A percentile compares a stretch with the other conserved stretches of the same genome.
Evolutionary conservation across 2,329 filamentous ascomycete species (phyloP).

Genomic region (Phaeosphaeria sp.): DNA sequence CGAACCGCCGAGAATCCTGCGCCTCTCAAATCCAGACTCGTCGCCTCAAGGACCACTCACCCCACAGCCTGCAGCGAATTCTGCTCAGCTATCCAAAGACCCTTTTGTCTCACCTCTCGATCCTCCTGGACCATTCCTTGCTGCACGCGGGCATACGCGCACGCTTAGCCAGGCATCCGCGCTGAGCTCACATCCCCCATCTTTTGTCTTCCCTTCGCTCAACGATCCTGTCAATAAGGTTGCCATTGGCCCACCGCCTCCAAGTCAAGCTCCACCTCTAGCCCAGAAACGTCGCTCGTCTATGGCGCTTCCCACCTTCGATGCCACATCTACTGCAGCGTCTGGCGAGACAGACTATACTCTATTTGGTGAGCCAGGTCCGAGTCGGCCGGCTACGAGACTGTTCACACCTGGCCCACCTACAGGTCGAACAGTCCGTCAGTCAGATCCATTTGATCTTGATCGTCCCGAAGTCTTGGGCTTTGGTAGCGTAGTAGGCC

Average conservation of each 20-base stretch:
- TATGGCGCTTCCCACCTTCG: constrained; percentile 32
- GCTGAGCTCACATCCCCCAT: constrained; percentile 36
- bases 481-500: constrained; percentile 36
- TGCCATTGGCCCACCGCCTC: constrained; percentile 27
- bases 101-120: constrained; percentile 41
- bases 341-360: constrained; percentile 36
- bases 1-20: constrained; percentile 24
- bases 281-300: constrained; percentile 30
- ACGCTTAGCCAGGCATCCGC: constrained; percentile 39
- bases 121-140: constrained; percentile 24
- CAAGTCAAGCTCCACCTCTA: constrained; percentile 29
- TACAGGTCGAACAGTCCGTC: constrained; percentile 36
- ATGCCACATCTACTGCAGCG: constrained; percentile 27
- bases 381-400: constrained; percentile 39
- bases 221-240: constrained; percentile 40
- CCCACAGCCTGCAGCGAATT: constrained; percentile 35
- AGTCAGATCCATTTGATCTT: constrained; percentile 51
- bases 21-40: constrained; percentile 35
- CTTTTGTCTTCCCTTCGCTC: constrained; percentile 31
- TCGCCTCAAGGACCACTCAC: constrained; percentile 23
- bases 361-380: constrained; percentile 45
- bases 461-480: constrained; percentile 49
- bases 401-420: constrained; percentile 25
- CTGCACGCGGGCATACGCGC: constrained; percentile 29
- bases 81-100: constrained; percentile 27